A percentile compares a stretch with the other conserved stretches of the same genome.
Evolutionary conservation across 2,329 filamentous ascomycete species (phyloP).

Genomic region (Intubia oerlemansii): DNA sequence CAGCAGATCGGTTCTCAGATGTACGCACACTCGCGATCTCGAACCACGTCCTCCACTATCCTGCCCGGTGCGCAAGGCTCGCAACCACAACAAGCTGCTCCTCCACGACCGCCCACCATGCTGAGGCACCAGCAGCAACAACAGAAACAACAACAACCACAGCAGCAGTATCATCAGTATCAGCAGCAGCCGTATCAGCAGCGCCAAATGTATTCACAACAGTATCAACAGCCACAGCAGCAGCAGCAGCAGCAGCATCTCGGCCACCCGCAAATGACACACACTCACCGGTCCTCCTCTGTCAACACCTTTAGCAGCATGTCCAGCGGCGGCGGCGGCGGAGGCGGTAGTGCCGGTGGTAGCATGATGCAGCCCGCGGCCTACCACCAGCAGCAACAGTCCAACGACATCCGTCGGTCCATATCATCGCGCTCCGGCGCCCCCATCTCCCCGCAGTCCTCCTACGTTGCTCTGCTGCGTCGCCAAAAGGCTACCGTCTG

Average conservation of each 20-base stretch:
- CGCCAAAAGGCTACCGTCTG: constrained; percentile 97
- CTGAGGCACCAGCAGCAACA: no score
- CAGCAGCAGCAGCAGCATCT: constrained; percentile 12
- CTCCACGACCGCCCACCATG: no score
- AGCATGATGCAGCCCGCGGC: constrained; percentile 29
- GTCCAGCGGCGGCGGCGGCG: constrained; percentile 21
- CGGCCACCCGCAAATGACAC: constrained; percentile 15
- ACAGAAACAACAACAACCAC: constrained; percentile 9
- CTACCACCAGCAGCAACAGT: constrained; percentile 21
- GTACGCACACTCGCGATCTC: constrained; percentile 31
- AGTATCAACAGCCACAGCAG: constrained; percentile 10
- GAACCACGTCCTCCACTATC: constrained; percentile 33
- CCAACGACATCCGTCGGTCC: constrained; percentile 44
- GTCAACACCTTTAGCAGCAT: constrained; percentile 50
- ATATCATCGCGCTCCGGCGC: constrained; percentile 56
- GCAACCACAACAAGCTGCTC: no score
- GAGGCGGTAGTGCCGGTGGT: constrained; percentile 10
- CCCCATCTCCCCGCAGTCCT: constrained; percentile 25
- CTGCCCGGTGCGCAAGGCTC: no score
- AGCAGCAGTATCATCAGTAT: constrained; percentile 10
- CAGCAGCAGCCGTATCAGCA: constrained; percentile 9
- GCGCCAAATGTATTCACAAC: no score
- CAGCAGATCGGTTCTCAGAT: no score
- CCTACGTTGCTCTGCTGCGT: constrained; percentile 88
- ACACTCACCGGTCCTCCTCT: constrained; percentile 37